These are phyloP conservation scores for Yarrowia sp. DNA, from an alignment of 805 yeast species.

Conservation along the genomic window DNA sequence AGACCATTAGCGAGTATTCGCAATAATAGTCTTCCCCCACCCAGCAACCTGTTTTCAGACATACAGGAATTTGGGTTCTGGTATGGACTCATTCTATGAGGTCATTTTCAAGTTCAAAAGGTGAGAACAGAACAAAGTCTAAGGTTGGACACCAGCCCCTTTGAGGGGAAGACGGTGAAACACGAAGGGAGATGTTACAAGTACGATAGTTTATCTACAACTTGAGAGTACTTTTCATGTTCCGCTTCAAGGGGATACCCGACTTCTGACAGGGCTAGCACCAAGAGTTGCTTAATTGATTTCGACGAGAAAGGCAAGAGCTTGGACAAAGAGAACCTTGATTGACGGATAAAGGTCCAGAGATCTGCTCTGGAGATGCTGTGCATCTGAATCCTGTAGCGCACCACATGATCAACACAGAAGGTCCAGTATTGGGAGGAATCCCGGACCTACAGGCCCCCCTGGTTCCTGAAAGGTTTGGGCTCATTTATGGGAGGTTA, in stretches of 20 bases:
- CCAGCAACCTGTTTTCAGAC: slow-evolving; percentile 1
- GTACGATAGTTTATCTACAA: neutral
- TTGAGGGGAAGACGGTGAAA: slow-evolving; percentile 11
- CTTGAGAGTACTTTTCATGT: neutral
- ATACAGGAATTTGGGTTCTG: neutral
- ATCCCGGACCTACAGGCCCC: neutral
- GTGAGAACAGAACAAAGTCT: neutral
- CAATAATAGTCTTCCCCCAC: neutral
- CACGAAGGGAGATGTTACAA: too few relatives aligned
- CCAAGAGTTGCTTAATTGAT: neutral
- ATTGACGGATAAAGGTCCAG: neutral
- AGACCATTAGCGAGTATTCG: neutral
- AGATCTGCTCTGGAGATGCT: neutral
- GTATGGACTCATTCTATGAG: neutral
- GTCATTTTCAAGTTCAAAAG: neutral
- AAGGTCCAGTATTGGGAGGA: neutral
- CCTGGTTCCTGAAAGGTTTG: neutral
- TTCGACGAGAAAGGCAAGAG: neutral
- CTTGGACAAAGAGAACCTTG: neutral
- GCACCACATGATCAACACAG: neutral
- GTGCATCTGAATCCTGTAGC: neutral
- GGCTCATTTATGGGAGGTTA: neutral
- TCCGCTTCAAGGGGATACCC: neutral
- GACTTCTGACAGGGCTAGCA: neutral
- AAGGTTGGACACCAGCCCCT: neutral